Evolutionary conservation across 257 asterid genomes (phyloP).

Genomic region (Parsonsia alboflavescens): DNA sequence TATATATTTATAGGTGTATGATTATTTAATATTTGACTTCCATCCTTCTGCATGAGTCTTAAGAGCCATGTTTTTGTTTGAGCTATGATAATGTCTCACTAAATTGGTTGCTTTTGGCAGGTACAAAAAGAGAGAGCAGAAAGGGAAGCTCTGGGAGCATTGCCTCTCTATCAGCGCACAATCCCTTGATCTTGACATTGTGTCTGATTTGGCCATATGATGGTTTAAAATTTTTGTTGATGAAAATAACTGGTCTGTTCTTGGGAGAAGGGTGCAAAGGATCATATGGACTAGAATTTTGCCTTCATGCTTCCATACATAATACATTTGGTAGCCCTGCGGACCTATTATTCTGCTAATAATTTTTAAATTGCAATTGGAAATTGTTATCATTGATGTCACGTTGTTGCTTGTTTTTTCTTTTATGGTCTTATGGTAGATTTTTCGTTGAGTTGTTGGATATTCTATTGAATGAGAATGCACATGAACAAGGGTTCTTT

Average conservation of each 20-base stretch:
- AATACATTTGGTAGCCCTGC: not conserved
- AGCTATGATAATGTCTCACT: not conserved
- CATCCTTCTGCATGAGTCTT: not conserved
- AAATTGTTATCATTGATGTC: not conserved
- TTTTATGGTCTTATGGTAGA: too few relatives aligned
- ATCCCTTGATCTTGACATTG: constrained; percentile 36
- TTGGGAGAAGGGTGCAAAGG: not conserved
- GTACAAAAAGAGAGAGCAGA: constrained; percentile 65
- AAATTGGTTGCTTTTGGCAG: constrained; percentile 26
- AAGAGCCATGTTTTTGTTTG: not conserved
- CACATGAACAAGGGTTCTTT: not conserved
- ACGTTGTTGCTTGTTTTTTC: too few relatives aligned
- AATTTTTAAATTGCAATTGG: not conserved
- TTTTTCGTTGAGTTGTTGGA: not conserved
- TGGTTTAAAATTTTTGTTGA: not conserved
- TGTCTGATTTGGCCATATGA: not conserved
- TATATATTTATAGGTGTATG: not conserved
- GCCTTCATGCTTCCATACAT: not conserved
- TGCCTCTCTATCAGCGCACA: constrained; percentile 76
- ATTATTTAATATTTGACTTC: not conserved
- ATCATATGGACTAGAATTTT: not conserved
- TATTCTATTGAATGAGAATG: not conserved
- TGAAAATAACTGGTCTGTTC: not conserved
- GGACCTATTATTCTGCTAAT: not conserved
- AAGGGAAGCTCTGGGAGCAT: constrained; percentile 69